These are phyloP conservation scores for Chlamydomonas sp. DNA, from an alignment of 139 green algal species.

Conservation along the genomic window DNA sequence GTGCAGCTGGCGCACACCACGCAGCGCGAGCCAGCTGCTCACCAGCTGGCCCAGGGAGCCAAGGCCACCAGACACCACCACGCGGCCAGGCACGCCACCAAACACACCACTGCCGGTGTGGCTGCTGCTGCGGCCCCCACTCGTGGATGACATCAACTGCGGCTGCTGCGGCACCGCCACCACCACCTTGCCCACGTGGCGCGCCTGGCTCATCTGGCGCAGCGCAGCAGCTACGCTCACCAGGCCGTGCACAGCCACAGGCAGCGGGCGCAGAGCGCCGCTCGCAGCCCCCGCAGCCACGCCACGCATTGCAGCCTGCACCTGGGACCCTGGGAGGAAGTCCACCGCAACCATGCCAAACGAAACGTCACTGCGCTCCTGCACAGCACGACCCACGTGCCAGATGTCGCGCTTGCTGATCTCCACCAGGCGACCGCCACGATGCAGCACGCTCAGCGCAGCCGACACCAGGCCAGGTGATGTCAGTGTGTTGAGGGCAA, in stretches of 20 bases:
- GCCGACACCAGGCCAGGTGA: conserved; percentile 70
- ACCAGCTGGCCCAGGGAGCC: conserved; percentile 58
- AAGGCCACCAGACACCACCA: conserved; percentile 61
- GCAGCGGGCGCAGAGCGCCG: conserved; percentile 35
- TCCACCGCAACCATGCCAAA: conserved; percentile 76
- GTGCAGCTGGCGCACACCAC: too few species aligned
- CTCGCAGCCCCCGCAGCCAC: conserved; percentile 31
- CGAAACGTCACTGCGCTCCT: conserved; percentile 68
- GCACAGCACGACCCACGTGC: conserved; percentile 39
- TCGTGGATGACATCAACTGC: too few species aligned
- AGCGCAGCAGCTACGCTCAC: conserved; percentile 31
- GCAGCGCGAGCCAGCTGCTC: conserved; percentile 54
- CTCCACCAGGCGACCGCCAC: conserved; percentile 63
- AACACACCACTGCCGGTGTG: too few species aligned
- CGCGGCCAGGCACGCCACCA: conserved; percentile 6
- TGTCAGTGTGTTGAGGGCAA: conserved; percentile 79
- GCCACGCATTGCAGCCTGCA: conserved; percentile 39
- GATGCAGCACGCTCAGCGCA: conserved; percentile 46
- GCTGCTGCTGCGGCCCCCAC: too few species aligned
- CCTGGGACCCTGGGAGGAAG: conserved; percentile 62
- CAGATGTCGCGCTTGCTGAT: conserved; percentile 88
- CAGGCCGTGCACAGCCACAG: conserved; percentile 29
- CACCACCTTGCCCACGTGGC: conserved; percentile 70
- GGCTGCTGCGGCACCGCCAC: conserved; percentile 22
- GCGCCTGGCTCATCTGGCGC: conserved; percentile 51